These are phyloP conservation scores for Articulospora tetracladia DNA, from an alignment of 495 filamentous ascomycete species.

Conservation along the genomic window DNA sequence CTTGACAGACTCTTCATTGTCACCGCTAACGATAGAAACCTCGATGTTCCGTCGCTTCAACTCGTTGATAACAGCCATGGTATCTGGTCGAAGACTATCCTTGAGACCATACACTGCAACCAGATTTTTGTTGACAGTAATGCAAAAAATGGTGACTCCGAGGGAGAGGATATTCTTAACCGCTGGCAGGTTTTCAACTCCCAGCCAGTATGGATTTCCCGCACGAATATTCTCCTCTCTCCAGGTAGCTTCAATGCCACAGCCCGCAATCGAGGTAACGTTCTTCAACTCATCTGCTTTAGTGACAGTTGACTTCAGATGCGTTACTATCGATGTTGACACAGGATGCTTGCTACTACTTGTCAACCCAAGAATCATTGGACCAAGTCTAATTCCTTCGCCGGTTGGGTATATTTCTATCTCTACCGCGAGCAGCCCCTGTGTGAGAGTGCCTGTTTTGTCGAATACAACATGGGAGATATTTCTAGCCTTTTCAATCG, in stretches of 20 bases:
- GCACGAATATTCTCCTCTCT: background rate
- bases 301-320: background rate
- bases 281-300: background rate
- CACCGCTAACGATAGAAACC: slow-evolving; percentile 66
- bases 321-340: background rate
- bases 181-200: slow-evolving; percentile 38
- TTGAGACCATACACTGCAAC: slow-evolving; percentile 56
- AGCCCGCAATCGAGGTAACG: background rate
- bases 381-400: background rate
- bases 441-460: slow-evolving; percentile 77
- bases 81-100: slow-evolving; percentile 56
- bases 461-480: slow-evolving; percentile 73
- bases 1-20: slow-evolving; percentile 59
- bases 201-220: slow-evolving; percentile 45
- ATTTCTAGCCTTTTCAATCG: slow-evolving; percentile 60
- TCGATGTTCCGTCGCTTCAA: slow-evolving; percentile 52
- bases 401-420: slow-evolving; percentile 21
- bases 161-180: slow-evolving; percentile 20
- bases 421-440: slow-evolving; percentile 52
- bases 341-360: slow-evolving; percentile 2
- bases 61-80: slow-evolving; percentile 39
- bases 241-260: background rate
- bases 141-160: slow-evolving; percentile 60
- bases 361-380: slow-evolving; percentile 37
- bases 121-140: slow-evolving; percentile 48